Base-by-base conservation (phyloP, 257 asterid species). In the Solanum pinnatisectum region DNA sequence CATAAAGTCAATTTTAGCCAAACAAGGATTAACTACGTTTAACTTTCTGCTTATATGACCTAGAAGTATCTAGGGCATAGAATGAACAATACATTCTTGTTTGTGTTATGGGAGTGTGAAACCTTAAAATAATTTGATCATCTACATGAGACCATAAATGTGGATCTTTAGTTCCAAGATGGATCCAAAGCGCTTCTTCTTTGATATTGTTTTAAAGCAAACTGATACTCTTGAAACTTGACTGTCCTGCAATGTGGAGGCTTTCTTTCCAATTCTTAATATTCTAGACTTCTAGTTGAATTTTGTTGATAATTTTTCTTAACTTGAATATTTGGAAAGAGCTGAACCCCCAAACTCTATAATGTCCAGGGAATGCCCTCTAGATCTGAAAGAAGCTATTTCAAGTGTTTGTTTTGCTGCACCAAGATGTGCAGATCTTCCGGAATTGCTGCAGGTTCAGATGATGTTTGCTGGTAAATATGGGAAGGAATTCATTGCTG, bases 321-420 rank as follows among this genome's bases (percentile, higher is more conserved):
- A 37, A 27, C 74, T 20, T 33, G 70, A 86, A 77, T 71, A 6
- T 2, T 90, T 86, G 60, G 36, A 71, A 63, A 82, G 44, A 81
- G 15, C 73, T 74, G 72, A 88, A 39, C 71, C 44, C 87, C 36
- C 89, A 70, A 59, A 46, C 67, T 71, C 49, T 77, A 63, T 72
- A 12, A 35, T 42, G 73, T 87, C 89, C 93, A 96, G 99, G 96
- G 99, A 97, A 88, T 97, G 99, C 81, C 99, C 99, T 86, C 88
- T 96, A 88, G 99, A 97, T 90, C 91, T 97, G 95, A 97, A 97
- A 89, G 99, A 97, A 91, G 98, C 99, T 16, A 97, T 97, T 91
- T 96, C 98, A 74, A 97, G 98, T 83, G 87, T 97, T 86, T 96
- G 99, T 93, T 97, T 96, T 92, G 98, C 99, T 22, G 98, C 99